Evolutionary conservation across 345 rosid species (phyloP).

Genomic region (Lumnitzera racemosa): DNA sequence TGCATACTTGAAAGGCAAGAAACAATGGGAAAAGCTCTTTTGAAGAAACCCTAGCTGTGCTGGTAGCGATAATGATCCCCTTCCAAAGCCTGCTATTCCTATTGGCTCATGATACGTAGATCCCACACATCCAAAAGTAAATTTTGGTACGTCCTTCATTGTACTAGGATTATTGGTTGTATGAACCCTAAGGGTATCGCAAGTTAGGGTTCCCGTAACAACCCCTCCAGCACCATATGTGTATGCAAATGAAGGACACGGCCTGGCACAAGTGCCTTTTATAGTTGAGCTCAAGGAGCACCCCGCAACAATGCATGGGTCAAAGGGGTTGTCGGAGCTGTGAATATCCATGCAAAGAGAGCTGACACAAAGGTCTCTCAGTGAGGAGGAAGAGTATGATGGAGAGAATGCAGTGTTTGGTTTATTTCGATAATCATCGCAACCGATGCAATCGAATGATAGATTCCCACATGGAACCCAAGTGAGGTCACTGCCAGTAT

Average conservation of each 20-base stretch:
- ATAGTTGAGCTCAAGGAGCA: conserved; percentile 57
- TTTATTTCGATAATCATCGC: conserved; percentile 52
- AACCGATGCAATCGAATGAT: conserved; percentile 63
- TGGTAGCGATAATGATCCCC: conserved; percentile 66
- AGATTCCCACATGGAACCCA: conserved; percentile 90
- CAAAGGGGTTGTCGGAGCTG: conserved; percentile 69
- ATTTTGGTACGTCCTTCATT: conserved; percentile 38
- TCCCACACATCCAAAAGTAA: conserved; percentile 62
- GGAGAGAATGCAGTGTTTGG: conserved; percentile 42
- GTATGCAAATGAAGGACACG: conserved; percentile 85
- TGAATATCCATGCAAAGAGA: conserved; percentile 53
- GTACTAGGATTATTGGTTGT: conserved; percentile 15
- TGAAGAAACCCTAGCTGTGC: conserved; percentile 66
- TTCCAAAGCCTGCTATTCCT: conserved; percentile 87
- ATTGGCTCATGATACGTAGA: conserved; percentile 68
- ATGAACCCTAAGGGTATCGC: conserved; percentile 57
- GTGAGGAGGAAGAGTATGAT: conserved; percentile 48
- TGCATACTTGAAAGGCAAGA: conserved; percentile 74
- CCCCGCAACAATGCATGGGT: conserved; percentile 56
- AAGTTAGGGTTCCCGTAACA: conserved; percentile 47
- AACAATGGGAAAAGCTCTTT: conserved; percentile 78
- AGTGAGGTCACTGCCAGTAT: conserved; percentile 85
- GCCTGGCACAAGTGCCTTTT: conserved; percentile 50
- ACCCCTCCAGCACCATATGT: conserved; percentile 73
- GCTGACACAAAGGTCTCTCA: conserved; percentile 50